A percentile compares a stretch with the other conserved stretches of the same genome.
phyloP scores from a whole-genome alignment of 176 grass and related monocot species.

The Eragrostis nindensis region DNA sequence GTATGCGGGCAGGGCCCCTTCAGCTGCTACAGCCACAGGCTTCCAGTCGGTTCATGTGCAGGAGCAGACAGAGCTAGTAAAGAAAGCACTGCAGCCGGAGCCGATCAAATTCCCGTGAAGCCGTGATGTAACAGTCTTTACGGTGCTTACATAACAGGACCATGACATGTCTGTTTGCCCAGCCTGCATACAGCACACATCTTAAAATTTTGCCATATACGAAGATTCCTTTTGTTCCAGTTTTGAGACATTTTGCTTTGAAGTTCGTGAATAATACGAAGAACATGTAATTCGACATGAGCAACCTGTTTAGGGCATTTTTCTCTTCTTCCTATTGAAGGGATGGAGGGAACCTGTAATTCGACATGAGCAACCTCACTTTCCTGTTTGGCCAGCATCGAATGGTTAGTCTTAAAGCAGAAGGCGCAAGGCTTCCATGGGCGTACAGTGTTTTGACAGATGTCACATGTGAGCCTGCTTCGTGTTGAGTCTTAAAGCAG shows the following conservation, averaged over 20 bases:
- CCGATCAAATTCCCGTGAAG: conserved; percentile 63
- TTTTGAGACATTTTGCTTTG: conserved; percentile 33
- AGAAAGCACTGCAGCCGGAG: conserved; percentile 74
- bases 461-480: no score
- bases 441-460: no score
- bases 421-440: no score
- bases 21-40: conserved; percentile 91
- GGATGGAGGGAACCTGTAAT: no score
- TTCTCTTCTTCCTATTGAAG: no score
- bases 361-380: neutral
- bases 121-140: conserved; percentile 25
- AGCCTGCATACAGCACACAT: conserved; percentile 23
- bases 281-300: conserved; percentile 11
- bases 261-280: conserved; percentile 27
- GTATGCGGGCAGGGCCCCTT: conserved; percentile 84
- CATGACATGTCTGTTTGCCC: neutral
- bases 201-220: conserved; percentile 37
- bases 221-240: neutral
- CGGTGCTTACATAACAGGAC: neutral
- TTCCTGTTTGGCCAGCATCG: no score
- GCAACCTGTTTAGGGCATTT: neutral
- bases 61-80: conserved; percentile 80
- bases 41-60: conserved; percentile 76
- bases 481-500: no score
- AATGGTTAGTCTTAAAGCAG: no score